Conservation (phyloP, 345 rosid genomes). For the Syzygium aqueum region DNA sequence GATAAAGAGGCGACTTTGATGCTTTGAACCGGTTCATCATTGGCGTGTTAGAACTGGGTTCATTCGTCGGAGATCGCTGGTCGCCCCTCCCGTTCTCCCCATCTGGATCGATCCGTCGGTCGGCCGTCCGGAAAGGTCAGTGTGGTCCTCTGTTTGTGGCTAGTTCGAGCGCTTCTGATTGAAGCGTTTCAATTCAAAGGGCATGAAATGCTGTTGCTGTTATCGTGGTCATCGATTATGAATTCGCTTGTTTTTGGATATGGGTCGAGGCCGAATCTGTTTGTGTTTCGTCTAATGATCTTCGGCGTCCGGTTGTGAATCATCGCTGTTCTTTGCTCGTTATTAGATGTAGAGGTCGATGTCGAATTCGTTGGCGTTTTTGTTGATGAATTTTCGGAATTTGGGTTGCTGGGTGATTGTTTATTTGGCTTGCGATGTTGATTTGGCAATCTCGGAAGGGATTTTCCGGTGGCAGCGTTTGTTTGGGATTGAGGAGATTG, state of each 20-base stretch:
- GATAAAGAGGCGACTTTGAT: not conserved
- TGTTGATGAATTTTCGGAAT: not conserved
- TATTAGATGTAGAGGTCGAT: not conserved
- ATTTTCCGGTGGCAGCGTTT: not conserved
- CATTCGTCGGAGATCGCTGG: not conserved
- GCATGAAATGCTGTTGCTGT: not conserved
- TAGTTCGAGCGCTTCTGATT: not conserved
- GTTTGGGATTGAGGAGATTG: not conserved
- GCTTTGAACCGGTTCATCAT: not conserved
- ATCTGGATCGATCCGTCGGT: not conserved
- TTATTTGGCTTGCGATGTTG: not conserved
- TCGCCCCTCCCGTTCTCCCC: not conserved
- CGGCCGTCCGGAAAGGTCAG: not conserved
- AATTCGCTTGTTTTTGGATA: not conserved
- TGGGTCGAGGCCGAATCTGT: not conserved
- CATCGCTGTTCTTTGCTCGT: not conserved
- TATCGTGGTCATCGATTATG: not conserved
- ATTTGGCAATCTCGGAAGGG: not conserved
- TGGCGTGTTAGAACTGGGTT: not conserved
- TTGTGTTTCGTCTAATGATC: not conserved
- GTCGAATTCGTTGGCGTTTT: not conserved
- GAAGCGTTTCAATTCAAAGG: not conserved
- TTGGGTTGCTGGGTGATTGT: not conserved
- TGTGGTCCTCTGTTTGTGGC: not conserved
- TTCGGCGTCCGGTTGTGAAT: not conserved